A percentile compares a stretch with the other conserved stretches of the same genome.
Evolutionary conservation across 1,139 yeast genomes (phyloP).

Genomic region (Lodderomyces pseudojiufengensis): DNA sequence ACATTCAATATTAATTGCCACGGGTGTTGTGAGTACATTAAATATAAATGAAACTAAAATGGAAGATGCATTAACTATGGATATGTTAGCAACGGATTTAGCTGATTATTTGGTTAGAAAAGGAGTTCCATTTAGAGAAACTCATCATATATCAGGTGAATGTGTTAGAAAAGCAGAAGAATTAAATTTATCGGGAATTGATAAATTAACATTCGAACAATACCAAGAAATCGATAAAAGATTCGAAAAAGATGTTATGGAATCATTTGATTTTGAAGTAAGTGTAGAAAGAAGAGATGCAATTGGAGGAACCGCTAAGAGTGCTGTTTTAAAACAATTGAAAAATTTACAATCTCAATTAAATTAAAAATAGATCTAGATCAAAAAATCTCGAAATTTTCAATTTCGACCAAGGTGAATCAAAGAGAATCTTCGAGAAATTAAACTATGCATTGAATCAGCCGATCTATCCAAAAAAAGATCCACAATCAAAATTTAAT

Average conservation of each 20-base stretch:
- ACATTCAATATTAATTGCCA: constrained; percentile 89
- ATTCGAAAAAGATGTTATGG: constrained; percentile 75
- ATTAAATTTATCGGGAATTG: constrained; percentile 69
- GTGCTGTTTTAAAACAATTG: constrained; percentile 80
- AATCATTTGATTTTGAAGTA: constrained; percentile 83
- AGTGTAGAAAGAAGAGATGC: constrained; percentile 97
- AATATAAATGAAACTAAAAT: constrained; percentile 67
- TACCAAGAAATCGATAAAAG: constrained; percentile 74
- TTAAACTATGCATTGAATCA: constrained; percentile 1
- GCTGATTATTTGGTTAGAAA: constrained; percentile 96
- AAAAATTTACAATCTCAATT: constrained; percentile 28
- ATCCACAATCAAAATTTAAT: too few relatives aligned
- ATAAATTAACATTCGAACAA: constrained; percentile 72
- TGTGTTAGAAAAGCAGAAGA: constrained; percentile 92
- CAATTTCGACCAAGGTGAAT: background rate
- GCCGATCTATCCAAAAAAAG: background rate
- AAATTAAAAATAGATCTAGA: constrained; percentile 4
- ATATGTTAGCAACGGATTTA: constrained; percentile 96
- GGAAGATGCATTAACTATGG: constrained; percentile 92
- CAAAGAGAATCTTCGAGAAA: too few relatives aligned
- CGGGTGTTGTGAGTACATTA: constrained; percentile 91
- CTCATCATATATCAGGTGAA: constrained; percentile 97
- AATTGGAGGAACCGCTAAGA: constrained; percentile 93
- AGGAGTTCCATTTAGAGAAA: constrained; percentile 98
- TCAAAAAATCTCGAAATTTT: background rate